These are phyloP conservation scores for Dothideomycetidae sp. DNA, from an alignment of 2,329 filamentous ascomycete genomes.

Conservation along the genomic window DNA sequence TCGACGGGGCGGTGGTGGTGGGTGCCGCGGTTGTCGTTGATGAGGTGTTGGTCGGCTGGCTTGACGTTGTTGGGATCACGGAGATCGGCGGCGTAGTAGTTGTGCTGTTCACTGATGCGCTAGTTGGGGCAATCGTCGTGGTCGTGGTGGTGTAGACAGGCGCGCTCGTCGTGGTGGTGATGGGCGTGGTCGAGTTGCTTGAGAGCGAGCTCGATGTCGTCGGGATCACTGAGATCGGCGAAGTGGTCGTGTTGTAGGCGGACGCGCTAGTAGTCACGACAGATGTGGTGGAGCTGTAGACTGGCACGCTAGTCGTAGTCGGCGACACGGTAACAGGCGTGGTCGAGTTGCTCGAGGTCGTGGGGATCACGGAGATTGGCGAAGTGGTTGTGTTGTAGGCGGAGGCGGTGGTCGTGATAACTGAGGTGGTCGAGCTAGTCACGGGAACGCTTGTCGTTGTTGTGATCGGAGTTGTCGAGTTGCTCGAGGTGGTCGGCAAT, in stretches of 20 bases:
- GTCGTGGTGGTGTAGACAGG: constrained; percentile 10
- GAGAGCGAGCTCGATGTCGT: constrained; percentile 6
- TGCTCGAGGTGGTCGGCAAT: constrained; percentile 6
- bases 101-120: too few species aligned
- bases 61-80: constrained; percentile 5
- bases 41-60: constrained; percentile 6
- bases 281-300: too few species aligned
- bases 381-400: constrained; percentile 7
- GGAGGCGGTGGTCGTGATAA: constrained; percentile 5
- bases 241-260: constrained; percentile 7
- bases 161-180: constrained; percentile 4
- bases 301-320: too few species aligned
- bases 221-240: constrained; percentile 6
- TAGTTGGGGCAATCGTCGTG: too few species aligned
- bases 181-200: constrained; percentile 2
- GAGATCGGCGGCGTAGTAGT: constrained; percentile 2
- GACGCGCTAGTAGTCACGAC: constrained; percentile 6
- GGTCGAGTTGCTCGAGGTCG: constrained; percentile 1
- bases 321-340: neutral
- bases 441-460: constrained; percentile 8
- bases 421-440: constrained; percentile 9
- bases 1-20: constrained; percentile 6
- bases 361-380: constrained; percentile 7
- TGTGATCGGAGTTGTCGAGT: constrained; percentile 2
- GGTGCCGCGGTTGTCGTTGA: constrained; percentile 7